These are phyloP conservation scores for Nemania diffusa DNA, from an alignment of 2,329 filamentous ascomycete genomes.

Conservation along the genomic window DNA sequence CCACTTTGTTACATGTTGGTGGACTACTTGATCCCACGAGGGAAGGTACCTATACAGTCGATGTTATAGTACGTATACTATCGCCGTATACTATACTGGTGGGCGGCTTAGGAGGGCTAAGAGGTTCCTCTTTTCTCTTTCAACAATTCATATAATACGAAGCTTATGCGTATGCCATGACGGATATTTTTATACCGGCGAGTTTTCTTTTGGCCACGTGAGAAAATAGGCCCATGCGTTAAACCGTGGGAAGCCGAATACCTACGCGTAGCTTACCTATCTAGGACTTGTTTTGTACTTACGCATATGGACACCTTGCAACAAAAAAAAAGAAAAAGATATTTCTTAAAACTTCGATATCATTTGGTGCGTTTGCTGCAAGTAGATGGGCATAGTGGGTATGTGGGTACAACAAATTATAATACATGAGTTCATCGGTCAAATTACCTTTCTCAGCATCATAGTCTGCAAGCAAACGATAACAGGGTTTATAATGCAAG, in stretches of 20 bases:
- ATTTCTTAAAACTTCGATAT: too few relatives aligned
- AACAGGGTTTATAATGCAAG: neutral
- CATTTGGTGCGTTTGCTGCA: neutral
- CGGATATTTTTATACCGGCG: neutral
- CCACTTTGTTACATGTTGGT: constrained; percentile 1
- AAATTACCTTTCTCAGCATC: neutral
- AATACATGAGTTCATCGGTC: neutral
- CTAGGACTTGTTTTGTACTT: neutral
- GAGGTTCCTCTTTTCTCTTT: neutral
- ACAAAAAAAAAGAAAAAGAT: too few relatives aligned
- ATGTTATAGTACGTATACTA: neutral
- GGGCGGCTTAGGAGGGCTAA: neutral
- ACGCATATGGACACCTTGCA: neutral
- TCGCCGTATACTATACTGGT: too few relatives aligned
- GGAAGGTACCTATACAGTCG: neutral
- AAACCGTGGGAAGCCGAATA: neutral
- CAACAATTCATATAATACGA: neutral
- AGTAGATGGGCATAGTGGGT: neutral
- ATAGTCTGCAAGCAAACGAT: neutral
- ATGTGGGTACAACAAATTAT: neutral
- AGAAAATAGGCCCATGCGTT: neutral
- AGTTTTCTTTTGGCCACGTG: neutral
- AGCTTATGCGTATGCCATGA: neutral
- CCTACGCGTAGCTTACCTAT: too few relatives aligned
- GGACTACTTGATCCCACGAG: constrained; percentile 15